Base-by-base conservation (phyloP, 441 rosid genomes). In the Jatropha podagrica region DNA sequence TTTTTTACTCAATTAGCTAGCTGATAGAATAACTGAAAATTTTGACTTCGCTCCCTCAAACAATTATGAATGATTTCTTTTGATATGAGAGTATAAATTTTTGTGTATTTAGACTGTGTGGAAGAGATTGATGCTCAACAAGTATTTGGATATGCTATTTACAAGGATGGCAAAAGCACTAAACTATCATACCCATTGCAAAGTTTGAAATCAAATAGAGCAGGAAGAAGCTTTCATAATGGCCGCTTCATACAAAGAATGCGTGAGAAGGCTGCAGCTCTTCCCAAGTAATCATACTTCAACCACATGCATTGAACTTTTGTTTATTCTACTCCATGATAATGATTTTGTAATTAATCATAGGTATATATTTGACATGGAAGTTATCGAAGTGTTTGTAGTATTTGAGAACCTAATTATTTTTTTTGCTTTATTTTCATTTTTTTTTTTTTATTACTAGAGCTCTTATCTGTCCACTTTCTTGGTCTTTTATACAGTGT, bases 201-300 rank as follows among this genome's bases (percentile, higher is more conserved):
- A 42, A 5, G 32, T n/a, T 65, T 41, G 1, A 0, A 42, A 1
- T 41, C 69, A n/a, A n/a, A 65, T 10, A 15, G 42, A 6, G 5
- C 15, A 3, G 52, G 69, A n/a, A 65, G 51, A 65, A 65, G 69
- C 14, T 64, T 64, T 14, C 48, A 64, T 23, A 64, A 64, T 40
- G 48, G 48, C 1, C 68, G 48, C 18, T 65, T 65, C 51, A 65
- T 65, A 8, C 69, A 65, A 9, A 65, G 69, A 9, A 41, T 65
- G 65, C 42, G 42, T 4, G 65, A 61, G 7, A 61, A 61, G n/a
- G 65, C 65, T 61, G 65, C 42, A 27, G 0, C 65, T 61, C 65
- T 61, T 27, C 10, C 65, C 41, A 61, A 61, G 65, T 61, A 61
- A 61, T 26, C 40, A 23, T 26, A 3, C 38, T 26, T 59, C 11